phyloP scores from a whole-genome alignment of 2,329 filamentous ascomycete species.

The Trichoderma sp. region DNA sequence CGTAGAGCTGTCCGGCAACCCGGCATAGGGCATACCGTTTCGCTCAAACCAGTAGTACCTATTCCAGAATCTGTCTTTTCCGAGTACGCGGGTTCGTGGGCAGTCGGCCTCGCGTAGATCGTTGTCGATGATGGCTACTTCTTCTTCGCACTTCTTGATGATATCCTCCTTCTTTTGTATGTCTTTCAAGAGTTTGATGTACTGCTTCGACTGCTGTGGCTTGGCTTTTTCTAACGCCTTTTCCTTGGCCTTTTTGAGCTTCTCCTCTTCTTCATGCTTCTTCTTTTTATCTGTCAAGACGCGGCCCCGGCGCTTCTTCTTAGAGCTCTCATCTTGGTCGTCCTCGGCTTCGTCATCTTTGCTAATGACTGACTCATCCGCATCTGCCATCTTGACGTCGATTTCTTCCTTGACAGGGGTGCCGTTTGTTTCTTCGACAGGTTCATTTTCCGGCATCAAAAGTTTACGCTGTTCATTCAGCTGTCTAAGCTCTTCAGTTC shows the following conservation, averaged over 20 bases:
- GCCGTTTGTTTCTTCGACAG: constrained; percentile 62
- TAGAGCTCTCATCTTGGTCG: constrained; percentile 69
- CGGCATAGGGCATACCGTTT: constrained; percentile 95
- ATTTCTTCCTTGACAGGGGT: constrained; percentile 51
- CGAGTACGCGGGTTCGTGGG: constrained; percentile 83
- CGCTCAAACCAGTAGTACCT: constrained; percentile 99
- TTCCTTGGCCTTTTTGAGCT: constrained; percentile 72
- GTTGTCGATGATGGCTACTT: constrained; percentile 84
- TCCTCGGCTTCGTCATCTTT: constrained; percentile 67
- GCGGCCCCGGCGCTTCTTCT: constrained; percentile 61
- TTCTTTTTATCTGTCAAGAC: constrained; percentile 66
- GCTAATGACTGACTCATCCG: constrained; percentile 62
- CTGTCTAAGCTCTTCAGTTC: constrained; percentile 70
- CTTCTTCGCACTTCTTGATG: constrained; percentile 80
- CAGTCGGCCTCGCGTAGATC: constrained; percentile 94
- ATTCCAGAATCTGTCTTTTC: constrained; percentile 97
- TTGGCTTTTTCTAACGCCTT: constrained; percentile 69
- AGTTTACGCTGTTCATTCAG: constrained; percentile 76
- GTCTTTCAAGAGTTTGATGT: constrained; percentile 82
- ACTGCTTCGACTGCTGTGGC: constrained; percentile 83
- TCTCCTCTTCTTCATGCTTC: constrained; percentile 77
- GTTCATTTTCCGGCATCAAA: constrained; percentile 71
- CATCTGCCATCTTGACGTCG: constrained; percentile 65
- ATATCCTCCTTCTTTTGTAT: constrained; percentile 84
- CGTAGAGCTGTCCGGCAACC: constrained; percentile 85